Percentiles rank a stretch among this genome's conserved stretches.
Conservation (phyloP, 169 alveolate genomes). For the Cryptosporidium canis region DNA sequence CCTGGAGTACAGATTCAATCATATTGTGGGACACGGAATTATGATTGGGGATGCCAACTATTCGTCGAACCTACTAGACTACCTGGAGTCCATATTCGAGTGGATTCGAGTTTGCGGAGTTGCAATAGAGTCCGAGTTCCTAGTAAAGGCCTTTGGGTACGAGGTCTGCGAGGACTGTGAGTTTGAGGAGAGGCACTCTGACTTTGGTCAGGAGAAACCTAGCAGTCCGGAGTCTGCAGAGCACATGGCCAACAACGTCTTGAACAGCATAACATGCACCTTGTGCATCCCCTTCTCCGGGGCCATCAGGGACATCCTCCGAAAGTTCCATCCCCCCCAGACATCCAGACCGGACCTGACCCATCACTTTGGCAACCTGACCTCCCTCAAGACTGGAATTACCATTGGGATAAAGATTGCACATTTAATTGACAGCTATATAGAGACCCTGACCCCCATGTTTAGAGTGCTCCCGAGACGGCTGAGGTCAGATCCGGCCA, state of each 20-base stretch:
- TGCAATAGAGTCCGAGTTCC: constrained; percentile 31
- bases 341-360: constrained; percentile 51
- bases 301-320: constrained; percentile 54
- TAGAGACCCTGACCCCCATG: constrained; percentile 16
- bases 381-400: constrained; percentile 44
- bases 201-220: neutral
- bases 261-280: constrained; percentile 15
- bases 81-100: constrained; percentile 41
- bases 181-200: constrained; percentile 13
- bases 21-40: constrained; percentile 42
- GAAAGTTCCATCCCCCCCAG: constrained; percentile 61
- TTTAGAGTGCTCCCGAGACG: constrained; percentile 20
- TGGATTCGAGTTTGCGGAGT: constrained; percentile 67
- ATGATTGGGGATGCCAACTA: constrained; percentile 6
- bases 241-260: neutral
- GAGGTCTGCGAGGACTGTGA: constrained; percentile 3
- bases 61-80: constrained; percentile 19
- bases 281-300: constrained; percentile 56
- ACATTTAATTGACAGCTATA: constrained; percentile 42
- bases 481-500: neutral
- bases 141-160: constrained; percentile 7
- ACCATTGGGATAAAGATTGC: constrained; percentile 65
- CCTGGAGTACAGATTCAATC: constrained; percentile 58
- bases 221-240: neutral
- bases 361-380: constrained; percentile 48